These are phyloP conservation scores for Phytophthora agathidicida DNA, from an alignment of 352 stramenopile genomes.

Conservation along the genomic window DNA sequence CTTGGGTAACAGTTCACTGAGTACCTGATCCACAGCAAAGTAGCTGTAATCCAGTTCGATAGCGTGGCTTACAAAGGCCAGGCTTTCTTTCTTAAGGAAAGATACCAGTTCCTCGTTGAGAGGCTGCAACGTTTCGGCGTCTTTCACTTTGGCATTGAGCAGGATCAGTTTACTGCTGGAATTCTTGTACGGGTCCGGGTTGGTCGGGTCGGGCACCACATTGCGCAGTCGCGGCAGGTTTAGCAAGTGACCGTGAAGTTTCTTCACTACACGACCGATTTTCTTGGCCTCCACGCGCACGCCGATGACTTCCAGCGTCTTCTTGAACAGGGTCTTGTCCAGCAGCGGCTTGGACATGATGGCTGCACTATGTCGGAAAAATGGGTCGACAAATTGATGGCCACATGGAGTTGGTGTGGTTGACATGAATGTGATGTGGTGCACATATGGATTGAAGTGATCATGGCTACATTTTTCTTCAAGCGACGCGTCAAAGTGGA, in stretches of 20 bases:
- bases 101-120: constrained; percentile 56
- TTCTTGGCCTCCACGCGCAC: constrained; percentile 84
- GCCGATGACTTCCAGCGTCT: constrained; percentile 72
- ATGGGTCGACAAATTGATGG: constrained; percentile 26
- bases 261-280: constrained; percentile 75
- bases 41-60: constrained; percentile 85
- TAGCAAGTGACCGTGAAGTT: constrained; percentile 72
- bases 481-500: too few species aligned
- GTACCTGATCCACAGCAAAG: constrained; percentile 78
- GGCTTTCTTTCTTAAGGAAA: constrained; percentile 60
- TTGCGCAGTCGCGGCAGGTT: constrained; percentile 77
- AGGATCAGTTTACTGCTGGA: constrained; percentile 76
- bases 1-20: constrained; percentile 84
- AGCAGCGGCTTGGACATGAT: constrained; percentile 44
- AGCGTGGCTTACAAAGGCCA: constrained; percentile 67
- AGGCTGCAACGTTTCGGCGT: constrained; percentile 59
- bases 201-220: constrained; percentile 72
- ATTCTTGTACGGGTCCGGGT: constrained; percentile 66
- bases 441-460: too few species aligned
- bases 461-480: too few species aligned
- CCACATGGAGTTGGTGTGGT: constrained; percentile 12
- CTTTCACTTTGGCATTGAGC: constrained; percentile 64
- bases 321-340: constrained; percentile 74
- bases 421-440: constrained; percentile 10
- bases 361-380: constrained; percentile 4